Conservation (phyloP, 306 rosid species). For the Prunus davidiana region DNA sequence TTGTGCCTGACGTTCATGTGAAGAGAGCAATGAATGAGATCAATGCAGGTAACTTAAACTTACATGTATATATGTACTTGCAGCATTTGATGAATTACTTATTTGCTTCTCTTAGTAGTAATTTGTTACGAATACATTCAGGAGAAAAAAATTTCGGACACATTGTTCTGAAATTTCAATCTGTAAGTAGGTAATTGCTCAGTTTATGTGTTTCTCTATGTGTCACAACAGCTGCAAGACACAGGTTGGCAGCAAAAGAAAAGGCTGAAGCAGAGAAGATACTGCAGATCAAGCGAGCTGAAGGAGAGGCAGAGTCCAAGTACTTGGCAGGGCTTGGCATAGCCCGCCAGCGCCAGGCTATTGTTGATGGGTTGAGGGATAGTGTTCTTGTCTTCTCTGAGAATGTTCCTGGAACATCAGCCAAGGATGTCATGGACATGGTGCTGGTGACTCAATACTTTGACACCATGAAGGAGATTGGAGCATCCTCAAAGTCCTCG, state of each 20-base stretch:
- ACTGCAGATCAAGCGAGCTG: slow-evolving; percentile 68
- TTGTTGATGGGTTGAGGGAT: slow-evolving; percentile 73
- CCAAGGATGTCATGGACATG: slow-evolving; percentile 78
- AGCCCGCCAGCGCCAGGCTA: slow-evolving; percentile 75
- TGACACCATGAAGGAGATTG: slow-evolving; percentile 77
- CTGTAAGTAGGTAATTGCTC: not conserved
- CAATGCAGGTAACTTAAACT: slow-evolving; percentile 51
- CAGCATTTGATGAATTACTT: too few relatives aligned
- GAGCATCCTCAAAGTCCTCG: slow-evolving; percentile 68
- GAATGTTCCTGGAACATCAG: slow-evolving; percentile 60
- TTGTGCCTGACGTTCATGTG: slow-evolving; percentile 57
- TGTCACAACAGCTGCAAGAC: slow-evolving; percentile 50
- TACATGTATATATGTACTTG: too few relatives aligned
- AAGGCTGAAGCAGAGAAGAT: slow-evolving; percentile 78
- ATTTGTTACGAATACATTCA: too few relatives aligned
- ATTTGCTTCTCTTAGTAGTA: too few relatives aligned
- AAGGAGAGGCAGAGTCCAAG: slow-evolving; percentile 74
- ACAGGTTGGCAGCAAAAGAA: slow-evolving; percentile 65
- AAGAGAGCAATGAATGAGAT: slow-evolving; percentile 76
- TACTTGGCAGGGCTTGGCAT: slow-evolving; percentile 72
- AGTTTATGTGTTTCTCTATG: slow-evolving; percentile 1
- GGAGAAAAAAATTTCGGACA: not conserved
- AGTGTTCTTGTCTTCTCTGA: slow-evolving; percentile 64
- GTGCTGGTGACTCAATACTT: slow-evolving; percentile 76
- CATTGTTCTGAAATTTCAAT: not conserved